Evolutionary conservation across 495 filamentous ascomycete species (phyloP), one percentile per base, ranked within the genome.

Genomic region (Friedmanniomyces endolithicus): DNA sequence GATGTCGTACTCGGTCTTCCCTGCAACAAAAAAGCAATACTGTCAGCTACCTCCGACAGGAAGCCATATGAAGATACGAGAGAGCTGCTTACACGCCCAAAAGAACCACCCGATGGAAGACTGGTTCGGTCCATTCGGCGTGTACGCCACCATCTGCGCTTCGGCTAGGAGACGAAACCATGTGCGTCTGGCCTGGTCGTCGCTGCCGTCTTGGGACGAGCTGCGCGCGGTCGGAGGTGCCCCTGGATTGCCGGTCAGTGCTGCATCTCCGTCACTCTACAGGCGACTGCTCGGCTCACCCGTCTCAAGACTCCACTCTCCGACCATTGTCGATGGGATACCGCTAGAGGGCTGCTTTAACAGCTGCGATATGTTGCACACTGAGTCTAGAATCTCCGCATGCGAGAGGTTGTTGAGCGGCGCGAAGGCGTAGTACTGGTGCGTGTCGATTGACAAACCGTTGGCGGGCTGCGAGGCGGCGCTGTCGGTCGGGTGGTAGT

Each of bases 1-100:
- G 19, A 55, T 55, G n/a, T 55, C 44, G 11, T 31, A 55, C 52
- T 55, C 52, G 12, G 52, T 55, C 52, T 55, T 55, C 52, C 37
- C 37, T 41, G 12, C 37, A 41, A 41, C 4, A 41, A 6, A 9
- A 41, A 41, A 41, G 14, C 37, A 41, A 6, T 6, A n/a, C 17
- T 19, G 17, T 41, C 37, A 41, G 37, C 37, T n/a, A n/a, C n/a
- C n/a, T n/a, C n/a, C 12, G 6, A 41, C 6, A 19, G 14, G 16
- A 41, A 16, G 14, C 16, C 6, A 3, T 41, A 6, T 14, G 17
- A 14, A 6, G 37, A 41, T 41, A 41, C 37, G 37, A 6, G 16
- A 41, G 17, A 14, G 27, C 4, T 19, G 17, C 37, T 41, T 41
- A 41, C 52, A 55, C 14, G 52, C 29, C 44, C 52, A 55, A 22